Evolutionary conservation across 2,329 filamentous ascomycete species (phyloP), one percentile per base, ranked within the genome.

Genomic region (Penicillium sumatraense): DNA sequence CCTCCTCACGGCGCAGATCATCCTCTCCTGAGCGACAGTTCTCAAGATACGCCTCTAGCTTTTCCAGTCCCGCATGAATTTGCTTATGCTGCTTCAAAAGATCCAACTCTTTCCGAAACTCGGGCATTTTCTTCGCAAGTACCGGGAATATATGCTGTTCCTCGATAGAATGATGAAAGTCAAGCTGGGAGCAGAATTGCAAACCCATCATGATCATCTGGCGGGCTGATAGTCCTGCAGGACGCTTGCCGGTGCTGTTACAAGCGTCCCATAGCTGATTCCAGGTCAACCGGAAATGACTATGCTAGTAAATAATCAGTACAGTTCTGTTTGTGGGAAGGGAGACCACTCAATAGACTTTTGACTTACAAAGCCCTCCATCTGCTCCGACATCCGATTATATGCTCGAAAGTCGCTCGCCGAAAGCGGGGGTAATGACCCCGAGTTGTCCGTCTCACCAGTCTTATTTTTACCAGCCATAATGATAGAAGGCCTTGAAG

Each of bases 101-200:
- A 67, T 89, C 83, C 13, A 87, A 80, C n/a, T 83, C 81, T 60
- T 76, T 78, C 57, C 80, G 78, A 69, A 96, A 96, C 61, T 89
- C 87, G 5, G 89, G 86, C 91, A 96, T 96, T 62, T 86, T 87
- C 64, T 78, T 79, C 11, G 89, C 91, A 2, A 96, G 82, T 0
- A 87, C 68, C 1, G 92, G 93, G 72, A 96, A 96, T 36, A 96
- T 80, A 71, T 91, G 85, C 26, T 80, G 76, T 74, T 97, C 92
- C 72, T 96, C 93, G 67, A 96, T 93, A 54, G 77, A 79, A 77
- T 96, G 93, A 76, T 96, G 92, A 54, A 84, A 75, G 9, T 85
- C 83, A n/a, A 96, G 84, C 54, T 89, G 83, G 14, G 81, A 80
- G 62, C 84, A 82, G 71, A 96, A 91, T 46, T 86, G 78, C n/a